A percentile compares a stretch with the other conserved stretches of the same genome.
phyloP scores from a whole-genome alignment of 2,329 filamentous ascomycete genomes.

The Fusarium multiceps region DNA sequence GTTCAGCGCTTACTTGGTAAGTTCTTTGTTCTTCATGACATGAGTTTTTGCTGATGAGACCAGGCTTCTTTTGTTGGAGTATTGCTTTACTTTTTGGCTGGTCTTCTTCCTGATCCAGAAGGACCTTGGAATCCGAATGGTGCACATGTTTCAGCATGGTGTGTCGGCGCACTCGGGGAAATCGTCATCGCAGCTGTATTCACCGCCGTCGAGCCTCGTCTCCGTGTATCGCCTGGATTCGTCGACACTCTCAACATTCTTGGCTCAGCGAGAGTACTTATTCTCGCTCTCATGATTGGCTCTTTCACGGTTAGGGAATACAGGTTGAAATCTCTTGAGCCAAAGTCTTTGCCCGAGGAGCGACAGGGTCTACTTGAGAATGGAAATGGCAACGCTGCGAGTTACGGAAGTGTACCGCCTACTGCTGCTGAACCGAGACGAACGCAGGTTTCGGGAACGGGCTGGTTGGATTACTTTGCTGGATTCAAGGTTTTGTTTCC shows the following conservation, averaged over 20 bases:
- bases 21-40: background rate
- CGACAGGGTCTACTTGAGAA: constrained; percentile 55
- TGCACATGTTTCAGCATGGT: constrained; percentile 54
- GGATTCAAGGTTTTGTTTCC: constrained; percentile 59
- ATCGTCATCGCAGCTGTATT: constrained; percentile 52
- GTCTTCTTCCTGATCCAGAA: constrained; percentile 57
- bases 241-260: constrained; percentile 49
- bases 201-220: constrained; percentile 43
- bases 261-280: constrained; percentile 47
- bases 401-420: constrained; percentile 45
- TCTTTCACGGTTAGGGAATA: constrained; percentile 49
- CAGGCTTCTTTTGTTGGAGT: constrained; percentile 56
- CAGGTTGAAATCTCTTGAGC: constrained; percentile 42
- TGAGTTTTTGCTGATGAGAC: background rate
- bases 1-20: constrained; percentile 56
- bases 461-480: constrained; percentile 60
- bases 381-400: constrained; percentile 47
- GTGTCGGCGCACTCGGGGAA: constrained; percentile 51
- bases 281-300: constrained; percentile 52
- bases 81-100: constrained; percentile 56
- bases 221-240: constrained; percentile 47
- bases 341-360: constrained; percentile 50
- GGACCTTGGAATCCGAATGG: constrained; percentile 56
- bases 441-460: constrained; percentile 50
- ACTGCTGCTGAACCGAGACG: constrained; percentile 35